Base-by-base conservation (phyloP, 2,329 filamentous ascomycete species). In the Aspergillus flavus region DNA sequence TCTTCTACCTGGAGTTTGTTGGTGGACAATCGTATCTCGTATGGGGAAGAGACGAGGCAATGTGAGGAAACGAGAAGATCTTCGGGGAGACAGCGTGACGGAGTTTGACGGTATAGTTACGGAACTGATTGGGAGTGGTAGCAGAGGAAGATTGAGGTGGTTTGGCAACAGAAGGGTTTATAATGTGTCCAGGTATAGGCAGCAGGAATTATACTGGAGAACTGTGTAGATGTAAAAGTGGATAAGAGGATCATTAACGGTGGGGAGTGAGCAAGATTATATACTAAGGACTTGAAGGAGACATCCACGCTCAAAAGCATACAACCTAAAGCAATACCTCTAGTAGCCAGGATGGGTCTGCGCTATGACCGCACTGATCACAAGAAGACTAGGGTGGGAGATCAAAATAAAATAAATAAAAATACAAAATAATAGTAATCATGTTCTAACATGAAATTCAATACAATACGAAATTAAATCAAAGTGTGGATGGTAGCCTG, bases 1-100 rank as follows among this genome's bases (percentile, higher is more conserved):
- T 39, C 67, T 60, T 34, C 63, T 67, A 30, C 68, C 65, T 14
- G 66, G 56, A 28, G 60, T 36, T 48, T 57, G 63, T 53, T 64
- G 69, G 45, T 61, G 64, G 59, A 65, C 62, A 36, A 72, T 34
- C 53, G 62, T 66, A 57, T 72, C 72, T 61, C 63, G 60, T 19
- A 69, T 32, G 21, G 32, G 32, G 68, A 64, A 59, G 43, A 62
- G 63, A 64, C 46, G 26, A 67, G 64, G 53, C 12, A 68, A 69
- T 60, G 69, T 66, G 52, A 71, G 52, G 52, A 67, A 61, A 57
- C 71, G 71, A 45, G 69, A 69, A 4, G 69, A 66, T 61, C 68
- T 68, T 52, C 56, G 66, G 52, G 70, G 69, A 66, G 75, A 76
- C 75, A 77, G 63, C 1, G 69, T 75, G 73, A 70, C 68, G 64